Evolutionary conservation across 192 early-diverging fungal genomes (phyloP).

Genomic region (Spinellus fusiger): DNA sequence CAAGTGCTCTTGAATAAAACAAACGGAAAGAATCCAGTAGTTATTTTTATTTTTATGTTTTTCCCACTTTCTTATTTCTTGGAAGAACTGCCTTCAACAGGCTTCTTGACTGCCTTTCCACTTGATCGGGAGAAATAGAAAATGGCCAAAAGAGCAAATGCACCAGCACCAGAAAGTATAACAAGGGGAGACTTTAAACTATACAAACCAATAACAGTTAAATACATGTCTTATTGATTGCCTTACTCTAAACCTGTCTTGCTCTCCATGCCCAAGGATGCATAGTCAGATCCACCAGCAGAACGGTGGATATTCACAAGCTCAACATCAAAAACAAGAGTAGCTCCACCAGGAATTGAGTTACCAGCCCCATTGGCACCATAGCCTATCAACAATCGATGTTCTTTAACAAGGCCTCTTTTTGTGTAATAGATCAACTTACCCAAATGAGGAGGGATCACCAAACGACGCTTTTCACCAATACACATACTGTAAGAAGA

Average conservation of each 20-base stretch:
- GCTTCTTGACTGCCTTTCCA: background rate
- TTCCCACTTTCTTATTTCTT: background rate
- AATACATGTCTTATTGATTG: no score
- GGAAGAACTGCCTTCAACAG: background rate
- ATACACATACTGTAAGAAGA: conserved; percentile 56
- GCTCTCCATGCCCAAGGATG: background rate
- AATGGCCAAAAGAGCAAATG: background rate
- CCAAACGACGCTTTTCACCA: conserved; percentile 71
- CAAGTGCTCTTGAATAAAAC: no score
- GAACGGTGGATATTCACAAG: conserved; percentile 48
- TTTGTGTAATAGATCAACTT: background rate
- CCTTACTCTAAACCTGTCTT: no score
- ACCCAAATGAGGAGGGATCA: conserved; percentile 61
- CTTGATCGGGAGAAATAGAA: background rate
- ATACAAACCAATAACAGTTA: no score
- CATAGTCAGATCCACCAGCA: background rate
- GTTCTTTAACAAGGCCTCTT: no score
- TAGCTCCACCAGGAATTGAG: conserved; percentile 74
- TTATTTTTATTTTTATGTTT: no score
- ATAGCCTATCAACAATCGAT: conserved; percentile 47
- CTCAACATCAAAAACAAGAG: conserved; percentile 79
- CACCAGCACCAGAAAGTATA: background rate
- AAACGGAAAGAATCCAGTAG: no score
- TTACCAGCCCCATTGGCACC: conserved; percentile 70
- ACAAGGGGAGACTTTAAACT: background rate